These are phyloP conservation scores for Dioszegia crocea DNA, from an alignment of 768 basidiomycete genomes.

Conservation along the genomic window DNA sequence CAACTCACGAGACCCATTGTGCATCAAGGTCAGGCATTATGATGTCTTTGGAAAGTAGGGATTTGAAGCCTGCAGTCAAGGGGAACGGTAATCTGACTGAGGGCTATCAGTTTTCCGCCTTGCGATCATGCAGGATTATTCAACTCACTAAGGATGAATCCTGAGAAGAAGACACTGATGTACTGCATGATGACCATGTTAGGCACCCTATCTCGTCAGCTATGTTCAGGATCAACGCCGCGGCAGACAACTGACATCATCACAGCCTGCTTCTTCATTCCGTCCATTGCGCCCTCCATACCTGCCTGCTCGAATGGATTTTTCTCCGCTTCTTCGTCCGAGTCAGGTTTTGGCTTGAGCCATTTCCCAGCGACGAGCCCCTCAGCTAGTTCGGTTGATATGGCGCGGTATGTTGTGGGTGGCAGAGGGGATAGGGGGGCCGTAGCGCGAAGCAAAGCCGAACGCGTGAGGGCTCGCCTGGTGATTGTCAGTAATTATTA, in stretches of 20 bases:
- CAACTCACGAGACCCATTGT: conserved; percentile 81
- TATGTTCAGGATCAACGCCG: not conserved
- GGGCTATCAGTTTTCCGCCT: not conserved
- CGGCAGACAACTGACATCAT: conserved; percentile 76
- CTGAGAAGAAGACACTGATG: conserved; percentile 99
- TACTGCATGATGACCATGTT: conserved; percentile 99
- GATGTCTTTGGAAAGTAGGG: conserved; percentile 93
- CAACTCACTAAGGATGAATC: conserved; percentile 89
- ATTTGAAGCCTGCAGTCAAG: conserved; percentile 91
- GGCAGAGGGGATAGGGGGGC: conserved; percentile 73
- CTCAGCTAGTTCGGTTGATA: conserved; percentile 40
- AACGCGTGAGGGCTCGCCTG: conserved; percentile 60
- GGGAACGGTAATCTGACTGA: conserved; percentile 95
- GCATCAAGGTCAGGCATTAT: conserved; percentile 96
- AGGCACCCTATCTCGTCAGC: conserved; percentile 42
- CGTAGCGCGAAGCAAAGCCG: conserved; percentile 77
- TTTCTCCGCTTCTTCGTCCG: conserved; percentile 54
- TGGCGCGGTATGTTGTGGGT: conserved; percentile 45
- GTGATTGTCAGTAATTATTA: not conserved
- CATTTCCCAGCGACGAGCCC: conserved; percentile 60
- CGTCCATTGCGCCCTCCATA: conserved; percentile 98
- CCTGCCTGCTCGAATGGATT: conserved; percentile 87
- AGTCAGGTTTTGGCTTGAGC: conserved; percentile 68
- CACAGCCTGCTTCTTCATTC: conserved; percentile 98
- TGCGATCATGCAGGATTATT: not conserved